phyloP scores from a whole-genome alignment of 495 filamentous ascomycete species.

The Chaetomium cochliodes region DNA sequence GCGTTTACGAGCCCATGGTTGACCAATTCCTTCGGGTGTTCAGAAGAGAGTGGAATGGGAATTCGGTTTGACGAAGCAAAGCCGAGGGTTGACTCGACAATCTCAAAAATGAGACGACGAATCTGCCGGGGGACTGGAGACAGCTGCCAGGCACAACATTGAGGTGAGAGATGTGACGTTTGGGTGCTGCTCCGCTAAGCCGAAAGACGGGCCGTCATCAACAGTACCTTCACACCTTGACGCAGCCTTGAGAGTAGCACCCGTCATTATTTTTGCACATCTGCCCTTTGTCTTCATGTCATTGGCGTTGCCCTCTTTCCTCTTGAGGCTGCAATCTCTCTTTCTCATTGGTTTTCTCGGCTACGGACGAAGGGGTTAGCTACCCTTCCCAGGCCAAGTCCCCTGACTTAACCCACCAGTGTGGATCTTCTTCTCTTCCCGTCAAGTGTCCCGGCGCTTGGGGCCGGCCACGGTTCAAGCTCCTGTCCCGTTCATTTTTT shows the following conservation, averaged over 20 bases:
- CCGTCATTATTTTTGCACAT: slow-evolving; percentile 27
- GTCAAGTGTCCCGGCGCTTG: slow-evolving; percentile 2
- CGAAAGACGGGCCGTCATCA: slow-evolving; percentile 22
- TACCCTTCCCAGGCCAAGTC: background rate
- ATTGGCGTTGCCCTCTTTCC: slow-evolving; percentile 3
- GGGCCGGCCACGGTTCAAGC: slow-evolving; percentile 4
- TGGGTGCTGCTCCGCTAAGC: slow-evolving; percentile 22
- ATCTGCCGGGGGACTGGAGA: background rate
- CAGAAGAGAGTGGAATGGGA: background rate
- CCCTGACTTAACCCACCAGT: slow-evolving; percentile 19
- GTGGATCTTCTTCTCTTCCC: slow-evolving; percentile 18
- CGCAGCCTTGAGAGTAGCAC: slow-evolving; percentile 5
- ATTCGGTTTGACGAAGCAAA: background rate
- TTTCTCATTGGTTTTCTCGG: slow-evolving; percentile 10
- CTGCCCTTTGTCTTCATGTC: background rate
- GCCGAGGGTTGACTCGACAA: background rate
- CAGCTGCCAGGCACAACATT: background rate
- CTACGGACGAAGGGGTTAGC: slow-evolving; percentile 19
- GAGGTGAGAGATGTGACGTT: background rate
- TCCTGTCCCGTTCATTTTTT: background rate
- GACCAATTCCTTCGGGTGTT: background rate
- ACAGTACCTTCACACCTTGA: background rate
- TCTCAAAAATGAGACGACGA: background rate
- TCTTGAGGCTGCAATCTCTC: background rate
- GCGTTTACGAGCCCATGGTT: background rate